Evolutionary conservation across 306 rosid genomes (phyloP), one percentile per base, ranked within the genome.

Genomic region (Macrotyloma uniflorum): DNA sequence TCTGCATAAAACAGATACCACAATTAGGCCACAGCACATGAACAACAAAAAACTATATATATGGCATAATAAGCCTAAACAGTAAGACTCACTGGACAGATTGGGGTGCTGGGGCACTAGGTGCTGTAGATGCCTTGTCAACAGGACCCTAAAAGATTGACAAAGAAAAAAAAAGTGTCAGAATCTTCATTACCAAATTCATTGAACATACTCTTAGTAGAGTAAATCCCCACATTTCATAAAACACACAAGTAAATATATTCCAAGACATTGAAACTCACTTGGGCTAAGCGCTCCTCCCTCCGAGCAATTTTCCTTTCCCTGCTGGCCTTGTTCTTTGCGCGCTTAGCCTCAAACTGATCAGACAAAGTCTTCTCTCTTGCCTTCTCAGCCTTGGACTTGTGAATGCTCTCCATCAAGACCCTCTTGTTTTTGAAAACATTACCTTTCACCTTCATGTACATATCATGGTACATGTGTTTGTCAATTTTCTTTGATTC

Each of bases 141-240:
- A 83, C 88, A 24, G 97, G 98, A 70, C 98, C 98, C 98, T 91
- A 67, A 18, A 49, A 6, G 15, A 76, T 63, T 35, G 19, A 26
- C 19, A 65, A n/a, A 16, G 30, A 38, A n/a, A 40, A 15, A 20
- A n/a, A 26, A 15, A 20, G 11, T 14, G 64, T 49, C 11, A 66
- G 38, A 76, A 50, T 24, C n/a, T 15, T 16, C 72, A 75, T 30
- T 32, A 22, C 7, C 19, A 49, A 20, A 19, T 32, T 33, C 51
- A 32, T 3, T 45, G 46, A 46, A 26, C 30, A 58, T 24, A 26
- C 58, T 57, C n/a, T 24, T 26, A 3, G 45, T 58, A 28, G 28
- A 55, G 10, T 8, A 36, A 33, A 28, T 47, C 16, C 11, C 18
- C 32, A 14, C 5, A 5, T 65, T 12, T 23, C 73, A 35, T 11